These are phyloP conservation scores for Tolypocladium inflatum DNA, from an alignment of 2,329 filamentous ascomycete species.

Conservation along the genomic window DNA sequence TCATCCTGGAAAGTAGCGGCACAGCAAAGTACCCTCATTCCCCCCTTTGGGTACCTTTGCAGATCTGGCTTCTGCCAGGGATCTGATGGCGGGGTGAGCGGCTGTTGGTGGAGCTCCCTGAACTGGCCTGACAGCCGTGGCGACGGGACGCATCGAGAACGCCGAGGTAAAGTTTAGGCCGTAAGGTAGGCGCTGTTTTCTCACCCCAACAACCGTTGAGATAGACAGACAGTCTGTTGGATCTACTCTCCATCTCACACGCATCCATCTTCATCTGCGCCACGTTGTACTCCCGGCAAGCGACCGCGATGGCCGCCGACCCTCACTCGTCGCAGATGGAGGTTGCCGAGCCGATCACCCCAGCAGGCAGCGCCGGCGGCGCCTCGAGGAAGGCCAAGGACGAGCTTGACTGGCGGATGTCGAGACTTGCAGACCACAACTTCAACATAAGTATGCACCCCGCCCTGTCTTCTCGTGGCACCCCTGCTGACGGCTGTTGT, in stretches of 20 bases:
- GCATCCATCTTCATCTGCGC: not conserved
- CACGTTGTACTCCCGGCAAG: not conserved
- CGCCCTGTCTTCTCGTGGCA: not conserved
- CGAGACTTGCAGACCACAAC: constrained; percentile 31
- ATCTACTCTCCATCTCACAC: not conserved
- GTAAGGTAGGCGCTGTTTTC: too few relatives aligned
- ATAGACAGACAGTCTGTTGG: not conserved
- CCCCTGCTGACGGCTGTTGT: constrained; percentile 6
- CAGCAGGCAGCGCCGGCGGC: constrained; percentile 8
- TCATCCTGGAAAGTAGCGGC: not conserved
- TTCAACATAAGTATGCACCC: constrained; percentile 28
- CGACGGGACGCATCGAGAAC: not conserved
- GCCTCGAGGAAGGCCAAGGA: constrained; percentile 30
- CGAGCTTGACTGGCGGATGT: constrained; percentile 28
- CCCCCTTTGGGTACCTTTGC: not conserved
- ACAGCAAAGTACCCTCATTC: not conserved
- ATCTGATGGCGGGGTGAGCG: not conserved
- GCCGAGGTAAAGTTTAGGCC: not conserved
- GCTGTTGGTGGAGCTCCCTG: not conserved
- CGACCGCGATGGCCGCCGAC: constrained; percentile 10
- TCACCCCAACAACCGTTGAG: too few relatives aligned
- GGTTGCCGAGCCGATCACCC: constrained; percentile 9
- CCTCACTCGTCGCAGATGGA: constrained; percentile 10
- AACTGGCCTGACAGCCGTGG: not conserved
- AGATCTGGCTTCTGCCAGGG: not conserved